Percentiles rank a stretch among this genome's conserved stretches.
Evolutionary conservation across 768 basidiomycete genomes (phyloP).

Genomic region (Boletus rufocinnamomeus): DNA sequence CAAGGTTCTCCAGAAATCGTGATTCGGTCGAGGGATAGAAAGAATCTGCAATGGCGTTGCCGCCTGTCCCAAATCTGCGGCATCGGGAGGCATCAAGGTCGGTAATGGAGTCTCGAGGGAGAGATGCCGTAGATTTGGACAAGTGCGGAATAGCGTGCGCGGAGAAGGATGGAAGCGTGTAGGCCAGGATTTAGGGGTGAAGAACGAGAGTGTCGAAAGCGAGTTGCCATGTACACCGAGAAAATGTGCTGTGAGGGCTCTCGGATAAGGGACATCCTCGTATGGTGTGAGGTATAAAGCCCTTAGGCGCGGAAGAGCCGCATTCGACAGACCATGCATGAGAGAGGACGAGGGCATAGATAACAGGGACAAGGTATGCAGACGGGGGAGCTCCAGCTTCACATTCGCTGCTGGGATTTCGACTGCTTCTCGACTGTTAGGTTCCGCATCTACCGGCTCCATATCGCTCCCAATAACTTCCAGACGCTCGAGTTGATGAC

Average conservation of each 20-base stretch:
- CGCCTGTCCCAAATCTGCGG: constrained; percentile 32
- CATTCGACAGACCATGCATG: constrained; percentile 56
- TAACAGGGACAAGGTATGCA: constrained; percentile 61
- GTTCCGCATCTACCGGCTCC: constrained; percentile 52
- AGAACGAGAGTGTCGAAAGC: constrained; percentile 64
- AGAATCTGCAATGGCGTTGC: constrained; percentile 54
- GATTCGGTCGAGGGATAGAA: constrained; percentile 72
- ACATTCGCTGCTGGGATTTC: constrained; percentile 35
- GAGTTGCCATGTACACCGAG: constrained; percentile 57
- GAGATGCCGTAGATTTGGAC: constrained; percentile 63
- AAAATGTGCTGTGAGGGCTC: constrained; percentile 57
- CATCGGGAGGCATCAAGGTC: constrained; percentile 37
- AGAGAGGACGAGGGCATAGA: constrained; percentile 69
- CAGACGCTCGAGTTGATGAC: constrained; percentile 59
- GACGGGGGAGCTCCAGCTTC: constrained; percentile 51
- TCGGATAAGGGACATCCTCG: constrained; percentile 62
- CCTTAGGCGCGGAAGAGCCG: constrained; percentile 60
- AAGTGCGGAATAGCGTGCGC: constrained; percentile 44
- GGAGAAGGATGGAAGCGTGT: constrained; percentile 59
- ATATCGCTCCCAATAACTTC: constrained; percentile 63
- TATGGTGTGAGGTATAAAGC: constrained; percentile 75
- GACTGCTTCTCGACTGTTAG: constrained; percentile 21
- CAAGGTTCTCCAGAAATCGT: constrained; percentile 57
- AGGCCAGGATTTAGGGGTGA: constrained; percentile 72
- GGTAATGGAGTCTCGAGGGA: constrained; percentile 75